Conservation (phyloP, 2,329 filamentous ascomycete genomes). For the Alternaria sp. region DNA sequence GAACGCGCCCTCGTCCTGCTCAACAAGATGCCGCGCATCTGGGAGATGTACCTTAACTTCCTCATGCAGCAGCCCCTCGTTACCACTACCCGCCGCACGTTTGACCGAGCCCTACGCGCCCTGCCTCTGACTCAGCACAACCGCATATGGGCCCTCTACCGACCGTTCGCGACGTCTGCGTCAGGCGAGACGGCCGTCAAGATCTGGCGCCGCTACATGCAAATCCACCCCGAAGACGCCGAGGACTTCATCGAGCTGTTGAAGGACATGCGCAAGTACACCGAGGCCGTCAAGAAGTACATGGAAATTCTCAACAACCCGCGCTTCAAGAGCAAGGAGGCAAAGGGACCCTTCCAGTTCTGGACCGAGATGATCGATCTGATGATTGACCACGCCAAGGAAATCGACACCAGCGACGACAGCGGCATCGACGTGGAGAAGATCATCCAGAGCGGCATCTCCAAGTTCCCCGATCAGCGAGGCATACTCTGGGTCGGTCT, state of each 20-base stretch:
- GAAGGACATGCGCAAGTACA: conserved; percentile 80
- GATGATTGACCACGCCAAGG: conserved; percentile 85
- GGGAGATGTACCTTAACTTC: conserved; percentile 96
- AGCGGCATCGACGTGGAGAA: conserved; percentile 87
- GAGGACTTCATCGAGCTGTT: conserved; percentile 96
- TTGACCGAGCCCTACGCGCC: conserved; percentile 89
- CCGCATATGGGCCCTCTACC: conserved; percentile 91
- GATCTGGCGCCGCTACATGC: conserved; percentile 95
- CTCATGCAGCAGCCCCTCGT: conserved; percentile 90
- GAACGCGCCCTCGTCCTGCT: conserved; percentile 90
- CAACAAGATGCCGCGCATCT: conserved; percentile 98
- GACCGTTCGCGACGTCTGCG: conserved; percentile 88
- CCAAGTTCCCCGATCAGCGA: conserved; percentile 88
- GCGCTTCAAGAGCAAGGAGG: conserved; percentile 88
- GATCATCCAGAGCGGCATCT: conserved; percentile 91
- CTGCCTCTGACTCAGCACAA: conserved; percentile 95
- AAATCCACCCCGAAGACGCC: conserved; percentile 91
- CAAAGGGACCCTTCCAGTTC: conserved; percentile 93
- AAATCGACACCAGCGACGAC: conserved; percentile 81
- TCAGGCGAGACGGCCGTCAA: conserved; percentile 89
- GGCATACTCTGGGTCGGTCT: conserved; percentile 95
- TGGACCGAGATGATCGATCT: conserved; percentile 98
- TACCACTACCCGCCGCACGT: conserved; percentile 82
- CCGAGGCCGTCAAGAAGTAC: conserved; percentile 88
- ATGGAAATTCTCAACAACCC: conserved; percentile 91